Evolutionary conservation across 2,329 filamentous ascomycete genomes (phyloP), one percentile per base, ranked within the genome.

Genomic region (Neonectria sp.): DNA sequence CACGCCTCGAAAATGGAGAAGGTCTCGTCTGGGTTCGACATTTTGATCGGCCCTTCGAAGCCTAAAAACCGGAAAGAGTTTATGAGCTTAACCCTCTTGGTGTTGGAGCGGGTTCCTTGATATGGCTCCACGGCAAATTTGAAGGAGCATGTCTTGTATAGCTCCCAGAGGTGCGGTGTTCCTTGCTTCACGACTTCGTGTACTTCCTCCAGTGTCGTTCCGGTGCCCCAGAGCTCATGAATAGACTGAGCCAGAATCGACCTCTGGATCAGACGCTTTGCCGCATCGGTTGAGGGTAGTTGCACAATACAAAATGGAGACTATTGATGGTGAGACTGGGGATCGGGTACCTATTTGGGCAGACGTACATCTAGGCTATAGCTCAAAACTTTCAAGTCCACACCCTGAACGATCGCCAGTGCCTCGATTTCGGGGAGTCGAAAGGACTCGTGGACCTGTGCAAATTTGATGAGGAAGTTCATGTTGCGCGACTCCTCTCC

Each of bases 381-480:
- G 8, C 86, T 88, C n/a, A 95, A 74, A 67, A 98, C 87, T 72
- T 93, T 86, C 59, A 98, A 78, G 27, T 91, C 81, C 40, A 96
- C 84, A 11, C 86, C 86, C 63, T 91, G 88, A 6, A 95, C 79
- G 11, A 89, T 83, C 4, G 94, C 95, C 24, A 99, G 85, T 27
- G 96, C 91, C 76, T 95, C 85, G 15, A 97, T 88, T 81, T 99
- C 96, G 3, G 95, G 90, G 63, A 90, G 86, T 45, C 95, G 92
- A 79, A 99, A 99, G n/a, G 90, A 92, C 83, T 98, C 94, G 80
- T 98, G 95, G 65, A 89, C 86, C 81, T 98, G 96, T 51, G 92
- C 92, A 79, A 98, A 95, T 75, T 95, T 93, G 71, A 99, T 91
- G 67, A 99, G 87, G 77, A 93, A 98, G 69, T 97, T 90, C 90